phyloP scores from a whole-genome alignment of 306 rosid species.

The Crataegus laevigata region DNA sequence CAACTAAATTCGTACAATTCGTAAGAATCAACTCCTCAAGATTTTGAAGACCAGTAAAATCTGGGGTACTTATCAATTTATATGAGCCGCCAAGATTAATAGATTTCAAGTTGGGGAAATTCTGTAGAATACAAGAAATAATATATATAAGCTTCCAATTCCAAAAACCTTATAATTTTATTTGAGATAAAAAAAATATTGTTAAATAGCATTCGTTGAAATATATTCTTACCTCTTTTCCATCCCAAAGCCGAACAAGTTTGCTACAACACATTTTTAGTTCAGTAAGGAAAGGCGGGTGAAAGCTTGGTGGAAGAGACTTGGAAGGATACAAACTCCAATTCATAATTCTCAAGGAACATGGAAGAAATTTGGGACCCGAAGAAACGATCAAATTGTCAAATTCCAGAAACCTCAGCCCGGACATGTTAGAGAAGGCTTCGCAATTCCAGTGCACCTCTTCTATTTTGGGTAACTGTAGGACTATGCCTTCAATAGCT shows the following conservation, averaged over 20 bases:
- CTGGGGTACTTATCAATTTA: background rate
- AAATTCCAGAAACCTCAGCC: constrained; percentile 2
- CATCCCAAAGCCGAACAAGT: constrained; percentile 6
- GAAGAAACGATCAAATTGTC: background rate
- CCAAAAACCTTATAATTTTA: background rate
- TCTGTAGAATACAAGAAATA: background rate
- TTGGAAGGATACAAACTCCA: background rate
- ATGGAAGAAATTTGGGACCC: background rate
- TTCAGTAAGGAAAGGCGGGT: background rate
- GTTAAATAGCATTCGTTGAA: background rate
- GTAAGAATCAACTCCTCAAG: background rate
- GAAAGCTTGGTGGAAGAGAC: background rate
- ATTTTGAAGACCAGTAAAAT: background rate
- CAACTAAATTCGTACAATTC: background rate
- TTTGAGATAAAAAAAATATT: too few relatives aligned
- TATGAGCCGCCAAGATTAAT: background rate
- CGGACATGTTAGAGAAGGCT: constrained; percentile 10
- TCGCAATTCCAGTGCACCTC: constrained; percentile 13
- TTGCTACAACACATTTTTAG: background rate
- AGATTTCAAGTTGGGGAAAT: background rate
- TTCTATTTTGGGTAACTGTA: background rate
- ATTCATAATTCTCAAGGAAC: background rate
- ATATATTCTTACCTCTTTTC: background rate
- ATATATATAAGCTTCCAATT: background rate
- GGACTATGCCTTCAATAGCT: constrained; percentile 1